Conservation (phyloP, 108 stramenopile genomes). For the Skeletonema marinoi region DNA sequence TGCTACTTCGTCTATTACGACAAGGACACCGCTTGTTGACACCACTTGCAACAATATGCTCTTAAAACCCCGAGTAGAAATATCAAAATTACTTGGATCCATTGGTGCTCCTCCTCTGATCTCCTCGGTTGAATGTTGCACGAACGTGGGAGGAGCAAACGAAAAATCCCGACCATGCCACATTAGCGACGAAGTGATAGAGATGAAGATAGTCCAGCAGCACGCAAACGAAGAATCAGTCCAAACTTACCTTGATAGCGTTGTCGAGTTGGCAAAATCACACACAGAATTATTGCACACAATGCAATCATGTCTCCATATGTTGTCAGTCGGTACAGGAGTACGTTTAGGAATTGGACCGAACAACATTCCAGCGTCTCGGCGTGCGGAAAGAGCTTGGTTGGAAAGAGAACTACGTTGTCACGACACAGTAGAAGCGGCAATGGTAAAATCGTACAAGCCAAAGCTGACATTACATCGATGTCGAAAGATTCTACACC, state of each 20-base stretch:
- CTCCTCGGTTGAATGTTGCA: not conserved
- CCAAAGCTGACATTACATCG: slow-evolving; percentile 28
- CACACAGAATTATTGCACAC: slow-evolving; percentile 18
- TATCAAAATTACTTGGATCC: slow-evolving; percentile 19
- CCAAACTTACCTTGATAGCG: not conserved
- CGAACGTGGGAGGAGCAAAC: not conserved
- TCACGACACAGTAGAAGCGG: not conserved
- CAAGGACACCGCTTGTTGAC: not conserved
- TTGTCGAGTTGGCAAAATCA: slow-evolving; percentile 5
- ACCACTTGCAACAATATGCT: not conserved
- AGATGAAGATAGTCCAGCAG: not conserved
- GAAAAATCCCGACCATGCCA: not conserved
- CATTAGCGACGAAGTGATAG: not conserved
- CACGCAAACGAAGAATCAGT: not conserved
- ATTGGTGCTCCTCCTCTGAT: slow-evolving; percentile 22
- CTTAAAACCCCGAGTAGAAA: slow-evolving; percentile 4
- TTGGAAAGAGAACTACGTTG: not conserved
- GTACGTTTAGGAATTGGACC: slow-evolving; percentile 27
- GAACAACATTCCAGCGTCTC: slow-evolving; percentile 7
- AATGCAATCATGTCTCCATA: not conserved
- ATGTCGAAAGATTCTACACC: slow-evolving; percentile 27
- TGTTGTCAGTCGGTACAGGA: slow-evolving; percentile 14
- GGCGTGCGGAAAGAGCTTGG: slow-evolving; percentile 36
- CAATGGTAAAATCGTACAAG: not conserved
- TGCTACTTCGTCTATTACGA: not conserved